Base-by-base conservation (phyloP, 495 filamentous ascomycete species). In the Staphylotrichum tortipilum region DNA sequence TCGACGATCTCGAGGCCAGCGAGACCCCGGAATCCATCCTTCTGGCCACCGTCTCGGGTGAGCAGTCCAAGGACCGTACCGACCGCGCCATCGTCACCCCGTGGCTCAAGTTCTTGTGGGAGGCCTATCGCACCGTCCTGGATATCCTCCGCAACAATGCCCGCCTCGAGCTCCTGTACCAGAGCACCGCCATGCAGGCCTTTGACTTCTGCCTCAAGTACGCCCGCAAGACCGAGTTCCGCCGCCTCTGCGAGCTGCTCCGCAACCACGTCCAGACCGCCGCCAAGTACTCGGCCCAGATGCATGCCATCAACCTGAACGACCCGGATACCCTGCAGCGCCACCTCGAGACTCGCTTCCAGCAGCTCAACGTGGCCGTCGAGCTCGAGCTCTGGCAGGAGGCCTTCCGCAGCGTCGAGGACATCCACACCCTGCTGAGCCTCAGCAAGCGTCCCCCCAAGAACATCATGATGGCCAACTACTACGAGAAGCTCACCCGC, bases 401-500 rank as follows among this genome's bases (percentile, higher is more conserved):
- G 73, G 92, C 92, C 53, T 98, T 98, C 82, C 84, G 90, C 60
- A 95, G 89, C 63, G 89, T 98, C 44, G 92, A 98, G 69, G 92
- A 98, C 69, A 98, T 97, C 58, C 92, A 98, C 71, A 95, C 88
- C n/a, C 81, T 98, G 50, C 80, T 98, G 55, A 97, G 83, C 77
- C 79, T 97, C 52, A 97, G 92, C 87, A 98, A 98, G 80, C 86
- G 91, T 43, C 90, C 89, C 33, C 85, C 92, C n/a, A 96, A 96
- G 83, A 95, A 96, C 68, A 78, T 95, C 55, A 96, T 97, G 90
- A 98, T 98, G 92, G 92, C 94, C 68, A 98, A 97, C 73, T 98
- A 98, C 80, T 98, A 97, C 72, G 94, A 98, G 77, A 95, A 96
- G 71, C 79, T 98, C 44, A 95, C 92, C 31, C 82, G 89, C 40